A percentile compares a stretch with the other conserved stretches of the same genome.
These are phyloP conservation scores for Clavariopsis aquatica DNA, from an alignment of 495 filamentous ascomycete genomes.

Conservation along the genomic window DNA sequence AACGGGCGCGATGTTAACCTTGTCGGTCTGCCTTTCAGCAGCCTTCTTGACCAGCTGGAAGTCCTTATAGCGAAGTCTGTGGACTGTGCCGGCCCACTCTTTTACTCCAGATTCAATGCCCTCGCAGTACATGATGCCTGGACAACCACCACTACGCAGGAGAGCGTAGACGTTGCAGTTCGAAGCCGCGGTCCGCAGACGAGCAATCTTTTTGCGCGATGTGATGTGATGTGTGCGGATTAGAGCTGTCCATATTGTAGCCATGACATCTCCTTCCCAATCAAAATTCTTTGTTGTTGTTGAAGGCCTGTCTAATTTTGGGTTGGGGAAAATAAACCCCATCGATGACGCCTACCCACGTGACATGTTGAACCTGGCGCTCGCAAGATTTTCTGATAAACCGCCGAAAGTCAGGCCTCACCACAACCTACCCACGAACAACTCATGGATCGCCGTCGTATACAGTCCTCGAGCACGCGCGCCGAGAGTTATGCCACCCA, in stretches of 20 bases:
- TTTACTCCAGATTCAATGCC: constrained; percentile 53
- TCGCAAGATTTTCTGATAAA: not conserved
- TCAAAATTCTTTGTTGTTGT: no score
- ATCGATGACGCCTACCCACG: constrained; percentile 7
- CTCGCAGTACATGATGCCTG: constrained; percentile 79
- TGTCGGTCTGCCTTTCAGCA: constrained; percentile 18
- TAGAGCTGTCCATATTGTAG: constrained; percentile 52
- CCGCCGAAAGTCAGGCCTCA: not conserved
- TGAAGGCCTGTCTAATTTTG: not conserved
- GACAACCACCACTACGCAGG: constrained; percentile 64
- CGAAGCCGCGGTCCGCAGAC: constrained; percentile 63
- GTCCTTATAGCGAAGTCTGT: constrained; percentile 48
- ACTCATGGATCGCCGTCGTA: constrained; percentile 16
- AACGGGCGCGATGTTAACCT: constrained; percentile 2
- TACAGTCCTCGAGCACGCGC: not conserved
- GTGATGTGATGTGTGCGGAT: constrained; percentile 83
- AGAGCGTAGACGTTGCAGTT: constrained; percentile 60
- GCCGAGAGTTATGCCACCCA: constrained; percentile 34
- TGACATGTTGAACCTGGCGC: not conserved
- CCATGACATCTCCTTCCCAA: constrained; percentile 25
- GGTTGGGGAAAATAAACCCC: not conserved
- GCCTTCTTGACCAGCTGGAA: constrained; percentile 43
- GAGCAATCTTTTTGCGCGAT: constrained; percentile 72
- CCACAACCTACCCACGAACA: not conserved
- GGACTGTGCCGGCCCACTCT: constrained; percentile 60